Conservation (phyloP, 1,284 basidiomycete species). For the Pulveroboletus sp. region DNA sequence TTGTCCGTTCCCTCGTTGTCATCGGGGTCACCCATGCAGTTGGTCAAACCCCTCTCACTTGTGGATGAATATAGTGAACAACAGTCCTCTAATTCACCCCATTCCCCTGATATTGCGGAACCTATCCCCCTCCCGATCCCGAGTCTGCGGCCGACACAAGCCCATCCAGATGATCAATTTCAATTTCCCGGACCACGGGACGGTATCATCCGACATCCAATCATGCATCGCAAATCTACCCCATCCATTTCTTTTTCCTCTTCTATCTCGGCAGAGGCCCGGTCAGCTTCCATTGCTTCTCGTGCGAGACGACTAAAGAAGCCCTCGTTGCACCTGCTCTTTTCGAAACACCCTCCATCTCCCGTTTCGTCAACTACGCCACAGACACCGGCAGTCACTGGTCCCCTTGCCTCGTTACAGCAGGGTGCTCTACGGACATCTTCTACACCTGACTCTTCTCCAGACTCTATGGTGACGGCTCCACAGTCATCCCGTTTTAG, state of each 20-base stretch:
- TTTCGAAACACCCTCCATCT: constrained; percentile 51
- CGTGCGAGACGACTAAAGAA: constrained; percentile 48
- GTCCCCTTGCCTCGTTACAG: constrained; percentile 2
- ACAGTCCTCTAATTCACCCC: constrained; percentile 20
- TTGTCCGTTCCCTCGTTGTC: constrained; percentile 44
- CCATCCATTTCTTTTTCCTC: constrained; percentile 41
- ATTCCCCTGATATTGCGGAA: constrained; percentile 33
- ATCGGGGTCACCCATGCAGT: constrained; percentile 41
- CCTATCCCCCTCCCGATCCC: constrained; percentile 34
- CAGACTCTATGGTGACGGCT: constrained; percentile 37
- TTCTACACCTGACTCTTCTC: constrained; percentile 34
- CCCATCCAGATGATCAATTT: constrained; percentile 32
- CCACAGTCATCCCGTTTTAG: constrained; percentile 39
- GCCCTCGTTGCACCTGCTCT: constrained; percentile 54
- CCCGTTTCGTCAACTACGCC: constrained; percentile 31
- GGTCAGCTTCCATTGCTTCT: constrained; percentile 32
- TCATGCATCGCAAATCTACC: constrained; percentile 41
- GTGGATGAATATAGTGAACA: constrained; percentile 26
- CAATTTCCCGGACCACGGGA: constrained; percentile 45
- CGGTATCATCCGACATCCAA: constrained; percentile 34
- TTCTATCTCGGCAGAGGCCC: constrained; percentile 30
- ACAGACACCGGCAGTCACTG: constrained; percentile 18
- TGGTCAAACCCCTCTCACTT: constrained; percentile 31
- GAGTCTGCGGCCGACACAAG: constrained; percentile 14
- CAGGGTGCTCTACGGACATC: constrained; percentile 23